Evolutionary conservation across 2,329 filamentous ascomycete species (phyloP).

Genomic region (Myrmaecium sp.): DNA sequence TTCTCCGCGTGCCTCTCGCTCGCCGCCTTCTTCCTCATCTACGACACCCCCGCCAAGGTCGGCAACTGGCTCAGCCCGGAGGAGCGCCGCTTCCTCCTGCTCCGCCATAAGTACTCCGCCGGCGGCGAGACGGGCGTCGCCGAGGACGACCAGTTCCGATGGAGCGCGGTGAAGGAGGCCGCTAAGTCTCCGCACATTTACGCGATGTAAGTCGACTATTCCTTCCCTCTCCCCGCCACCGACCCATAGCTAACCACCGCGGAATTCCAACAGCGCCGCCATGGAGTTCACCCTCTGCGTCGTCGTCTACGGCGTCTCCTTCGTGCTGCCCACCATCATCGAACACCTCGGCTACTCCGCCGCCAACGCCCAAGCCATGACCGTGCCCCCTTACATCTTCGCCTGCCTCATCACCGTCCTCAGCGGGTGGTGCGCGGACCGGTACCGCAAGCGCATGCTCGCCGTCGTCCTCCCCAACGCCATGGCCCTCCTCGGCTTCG

Average conservation of each 20-base stretch:
- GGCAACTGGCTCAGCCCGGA: conserved; percentile 10
- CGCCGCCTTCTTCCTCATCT: conserved; percentile 32
- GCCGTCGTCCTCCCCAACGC: conserved; percentile 11
- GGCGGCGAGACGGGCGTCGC: conserved; percentile 7
- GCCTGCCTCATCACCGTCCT: conserved; percentile 12
- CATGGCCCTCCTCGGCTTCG: conserved; percentile 22
- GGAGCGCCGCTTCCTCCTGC: conserved; percentile 12
- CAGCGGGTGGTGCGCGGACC: conserved; percentile 11
- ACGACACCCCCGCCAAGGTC: conserved; percentile 34
- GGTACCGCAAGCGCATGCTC: conserved; percentile 12
- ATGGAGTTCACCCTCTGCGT: no score
- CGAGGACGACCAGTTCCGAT: conserved; percentile 7
- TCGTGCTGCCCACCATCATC: conserved; percentile 9
- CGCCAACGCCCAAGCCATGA: conserved; percentile 15
- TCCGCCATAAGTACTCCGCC: conserved; percentile 11
- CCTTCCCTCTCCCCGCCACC: no score
- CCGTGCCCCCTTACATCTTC: conserved; percentile 10
- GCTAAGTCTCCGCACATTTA: no score
- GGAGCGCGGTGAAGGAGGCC: conserved; percentile 12
- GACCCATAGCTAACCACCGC: no score
- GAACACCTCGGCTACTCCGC: conserved; percentile 14
- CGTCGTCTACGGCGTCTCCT: conserved; percentile 21
- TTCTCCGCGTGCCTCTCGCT: conserved; percentile 4
- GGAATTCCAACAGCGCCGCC: no score
- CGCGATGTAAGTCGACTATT: no score